Conservation (phyloP, 352 stramenopile genomes). For the Phytophthora kernoviae region DNA sequence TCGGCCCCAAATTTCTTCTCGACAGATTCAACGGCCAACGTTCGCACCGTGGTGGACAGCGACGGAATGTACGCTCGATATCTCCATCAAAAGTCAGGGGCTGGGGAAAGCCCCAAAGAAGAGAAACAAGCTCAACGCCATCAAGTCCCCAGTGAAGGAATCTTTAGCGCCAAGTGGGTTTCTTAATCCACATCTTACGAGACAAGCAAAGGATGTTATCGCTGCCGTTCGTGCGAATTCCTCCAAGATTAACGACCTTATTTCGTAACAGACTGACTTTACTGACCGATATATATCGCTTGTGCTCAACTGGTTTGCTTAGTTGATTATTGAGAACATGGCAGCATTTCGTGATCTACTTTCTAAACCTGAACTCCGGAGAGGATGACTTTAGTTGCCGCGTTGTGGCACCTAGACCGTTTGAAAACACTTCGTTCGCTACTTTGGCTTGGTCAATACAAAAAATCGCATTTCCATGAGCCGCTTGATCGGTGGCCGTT, state of each 20-base stretch:
- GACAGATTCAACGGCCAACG: constrained; percentile 1
- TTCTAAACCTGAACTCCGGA: not conserved
- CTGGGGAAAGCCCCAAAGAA: constrained; percentile 19
- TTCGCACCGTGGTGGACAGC: not conserved
- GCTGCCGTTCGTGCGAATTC: constrained; percentile 63
- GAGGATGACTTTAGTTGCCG: constrained; percentile 29
- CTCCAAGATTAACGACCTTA: constrained; percentile 80
- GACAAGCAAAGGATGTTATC: constrained; percentile 65
- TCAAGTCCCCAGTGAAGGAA: constrained; percentile 25
- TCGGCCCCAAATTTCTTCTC: constrained; percentile 26
- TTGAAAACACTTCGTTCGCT: constrained; percentile 57
- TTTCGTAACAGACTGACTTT: constrained; percentile 39
- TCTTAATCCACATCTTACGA: constrained; percentile 58
- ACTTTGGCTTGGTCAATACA: constrained; percentile 51
- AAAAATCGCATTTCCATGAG: constrained; percentile 52
- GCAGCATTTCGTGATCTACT: not conserved
- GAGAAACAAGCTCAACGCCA: constrained; percentile 24
- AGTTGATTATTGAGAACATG: not conserved
- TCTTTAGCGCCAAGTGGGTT: constrained; percentile 27
- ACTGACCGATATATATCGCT: not conserved
- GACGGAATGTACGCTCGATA: constrained; percentile 2
- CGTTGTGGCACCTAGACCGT: constrained; percentile 68
- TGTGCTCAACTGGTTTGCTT: not conserved
- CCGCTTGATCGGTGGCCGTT: constrained; percentile 36
- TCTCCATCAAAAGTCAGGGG: constrained; percentile 15